Evolutionary conservation across 1,139 yeast genomes (phyloP).

Genomic region (Yamadazyma conglobata): DNA sequence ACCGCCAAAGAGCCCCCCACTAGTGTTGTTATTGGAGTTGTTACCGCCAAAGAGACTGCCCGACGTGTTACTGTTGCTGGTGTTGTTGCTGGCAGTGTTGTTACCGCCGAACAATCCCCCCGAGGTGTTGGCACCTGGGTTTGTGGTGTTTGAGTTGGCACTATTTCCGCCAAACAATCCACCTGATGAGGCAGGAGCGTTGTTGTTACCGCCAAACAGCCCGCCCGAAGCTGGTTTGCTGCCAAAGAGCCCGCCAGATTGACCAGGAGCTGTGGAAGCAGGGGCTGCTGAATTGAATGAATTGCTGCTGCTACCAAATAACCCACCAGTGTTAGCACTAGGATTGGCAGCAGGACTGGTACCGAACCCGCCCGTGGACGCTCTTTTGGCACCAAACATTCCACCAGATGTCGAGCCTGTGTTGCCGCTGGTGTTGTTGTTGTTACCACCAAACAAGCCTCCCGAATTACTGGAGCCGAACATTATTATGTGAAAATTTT

Average conservation of each 20-base stretch:
- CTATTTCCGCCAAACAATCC: slow-evolving; percentile 17
- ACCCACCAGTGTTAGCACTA: slow-evolving; percentile 16
- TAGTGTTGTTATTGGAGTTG: slow-evolving; percentile 4
- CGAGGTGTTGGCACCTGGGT: slow-evolving; percentile 8
- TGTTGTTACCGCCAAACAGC: slow-evolving; percentile 15
- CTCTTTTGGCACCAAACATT: slow-evolving; percentile 18
- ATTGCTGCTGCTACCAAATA: slow-evolving; percentile 15
- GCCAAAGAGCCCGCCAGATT: slow-evolving; percentile 25
- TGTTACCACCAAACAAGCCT: slow-evolving; percentile 15
- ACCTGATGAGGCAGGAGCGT: slow-evolving; percentile 11
- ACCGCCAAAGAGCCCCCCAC: slow-evolving; percentile 19
- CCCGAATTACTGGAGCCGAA: slow-evolving; percentile 9
- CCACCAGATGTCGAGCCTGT: slow-evolving; percentile 10
- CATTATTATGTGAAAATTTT: slow-evolving; percentile 14
- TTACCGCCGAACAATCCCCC: slow-evolving; percentile 28
- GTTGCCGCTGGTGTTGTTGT: slow-evolving; percentile 10
- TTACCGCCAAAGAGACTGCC: slow-evolving; percentile 19
- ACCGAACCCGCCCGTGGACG: slow-evolving; percentile 9
- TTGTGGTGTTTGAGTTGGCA: slow-evolving; percentile 7
- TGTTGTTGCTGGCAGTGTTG: slow-evolving; percentile 5
- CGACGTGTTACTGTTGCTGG: slow-evolving; percentile 3
- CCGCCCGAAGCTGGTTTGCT: slow-evolving; percentile 11
- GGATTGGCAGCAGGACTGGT: slow-evolving; percentile 1
- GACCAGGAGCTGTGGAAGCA: slow-evolving; percentile 6
- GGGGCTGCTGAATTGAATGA: slow-evolving; percentile 7